A percentile compares a stretch with the other conserved stretches of the same genome.
Evolutionary conservation across 2,329 filamentous ascomycete species (phyloP).

Genomic region (Aspergillus hortae): DNA sequence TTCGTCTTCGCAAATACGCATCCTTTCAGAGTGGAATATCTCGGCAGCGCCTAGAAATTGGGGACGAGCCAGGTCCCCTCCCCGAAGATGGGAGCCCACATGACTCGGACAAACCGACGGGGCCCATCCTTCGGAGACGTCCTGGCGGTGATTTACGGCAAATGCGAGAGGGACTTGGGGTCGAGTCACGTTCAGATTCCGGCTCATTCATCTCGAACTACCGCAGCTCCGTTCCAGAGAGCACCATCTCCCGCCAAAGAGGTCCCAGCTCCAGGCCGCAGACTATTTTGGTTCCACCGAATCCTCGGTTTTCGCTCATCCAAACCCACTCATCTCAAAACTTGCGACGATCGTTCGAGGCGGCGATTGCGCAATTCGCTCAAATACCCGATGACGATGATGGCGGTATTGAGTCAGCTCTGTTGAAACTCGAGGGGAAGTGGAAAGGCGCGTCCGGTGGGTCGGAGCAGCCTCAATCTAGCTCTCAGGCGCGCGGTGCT

Average conservation of each 20-base stretch:
- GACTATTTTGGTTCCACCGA: slow-evolving; percentile 27
- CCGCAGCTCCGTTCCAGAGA: slow-evolving; percentile 24
- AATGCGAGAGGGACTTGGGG: slow-evolving; percentile 61
- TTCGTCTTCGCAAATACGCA: slow-evolving; percentile 42
- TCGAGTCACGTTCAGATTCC: slow-evolving; percentile 45
- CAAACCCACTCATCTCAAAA: slow-evolving; percentile 56
- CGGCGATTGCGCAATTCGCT: slow-evolving; percentile 79
- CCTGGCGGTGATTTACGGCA: slow-evolving; percentile 73
- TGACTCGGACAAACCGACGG: slow-evolving; percentile 18
- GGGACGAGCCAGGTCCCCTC: slow-evolving; percentile 21
- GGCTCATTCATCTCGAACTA: slow-evolving; percentile 36
- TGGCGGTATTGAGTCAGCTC: slow-evolving; percentile 85
- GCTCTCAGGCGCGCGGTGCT: slow-evolving; percentile 73
- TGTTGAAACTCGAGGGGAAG: slow-evolving; percentile 87
- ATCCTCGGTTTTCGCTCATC: slow-evolving; percentile 40
- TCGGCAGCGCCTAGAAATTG: slow-evolving; percentile 24
- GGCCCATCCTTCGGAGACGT: slow-evolving; percentile 63
- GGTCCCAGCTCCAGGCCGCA: slow-evolving; percentile 20
- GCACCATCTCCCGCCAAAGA: slow-evolving; percentile 12
- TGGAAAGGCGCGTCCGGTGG: slow-evolving; percentile 41
- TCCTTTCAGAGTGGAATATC: slow-evolving; percentile 44
- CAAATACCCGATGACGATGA: slow-evolving; percentile 86
- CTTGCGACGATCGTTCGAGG: slow-evolving; percentile 72
- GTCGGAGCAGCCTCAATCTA: slow-evolving; percentile 62
- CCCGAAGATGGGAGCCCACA: slow-evolving; percentile 9